A percentile compares a stretch with the other conserved stretches of the same genome.
These are phyloP conservation scores for Penicillium vulpinum DNA, from an alignment of 2,329 filamentous ascomycete genomes.

Conservation along the genomic window DNA sequence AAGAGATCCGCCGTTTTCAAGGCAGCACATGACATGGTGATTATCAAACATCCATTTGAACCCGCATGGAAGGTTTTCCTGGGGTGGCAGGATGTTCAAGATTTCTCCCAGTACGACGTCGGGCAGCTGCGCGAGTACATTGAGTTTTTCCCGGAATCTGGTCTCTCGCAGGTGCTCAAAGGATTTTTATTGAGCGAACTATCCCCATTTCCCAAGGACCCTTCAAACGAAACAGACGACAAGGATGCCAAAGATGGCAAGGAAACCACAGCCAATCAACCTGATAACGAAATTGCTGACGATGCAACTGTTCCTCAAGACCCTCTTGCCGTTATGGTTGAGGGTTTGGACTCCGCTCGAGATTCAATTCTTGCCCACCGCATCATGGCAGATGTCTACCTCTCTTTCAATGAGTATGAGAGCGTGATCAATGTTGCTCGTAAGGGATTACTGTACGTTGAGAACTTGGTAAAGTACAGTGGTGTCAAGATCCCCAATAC, in stretches of 20 bases:
- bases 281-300: slow-evolving; percentile 9
- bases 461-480: slow-evolving; percentile 62
- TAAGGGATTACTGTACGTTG: slow-evolving; percentile 65
- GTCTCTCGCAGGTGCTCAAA: slow-evolving; percentile 76
- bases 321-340: slow-evolving; percentile 75
- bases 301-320: slow-evolving; percentile 64
- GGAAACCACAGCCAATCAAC: slow-evolving; percentile 35
- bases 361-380: slow-evolving; percentile 80
- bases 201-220: slow-evolving; percentile 72
- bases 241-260: slow-evolving; percentile 17
- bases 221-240: slow-evolving; percentile 44
- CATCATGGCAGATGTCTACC: slow-evolving; percentile 78
- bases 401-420: slow-evolving; percentile 81
- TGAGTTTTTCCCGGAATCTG: slow-evolving; percentile 77
- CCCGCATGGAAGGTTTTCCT: slow-evolving; percentile 89
- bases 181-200: slow-evolving; percentile 80
- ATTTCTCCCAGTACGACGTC: slow-evolving; percentile 73
- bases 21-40: slow-evolving; percentile 87
- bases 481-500: slow-evolving; percentile 70
- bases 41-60: slow-evolving; percentile 87
- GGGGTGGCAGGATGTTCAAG: slow-evolving; percentile 81
- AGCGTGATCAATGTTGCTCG: slow-evolving; percentile 76
- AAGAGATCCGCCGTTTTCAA: slow-evolving; percentile 74
- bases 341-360: slow-evolving; percentile 63
- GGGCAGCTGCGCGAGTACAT: slow-evolving; percentile 78